phyloP scores from a whole-genome alignment of 768 basidiomycete species.

The Mycena amicta region DNA sequence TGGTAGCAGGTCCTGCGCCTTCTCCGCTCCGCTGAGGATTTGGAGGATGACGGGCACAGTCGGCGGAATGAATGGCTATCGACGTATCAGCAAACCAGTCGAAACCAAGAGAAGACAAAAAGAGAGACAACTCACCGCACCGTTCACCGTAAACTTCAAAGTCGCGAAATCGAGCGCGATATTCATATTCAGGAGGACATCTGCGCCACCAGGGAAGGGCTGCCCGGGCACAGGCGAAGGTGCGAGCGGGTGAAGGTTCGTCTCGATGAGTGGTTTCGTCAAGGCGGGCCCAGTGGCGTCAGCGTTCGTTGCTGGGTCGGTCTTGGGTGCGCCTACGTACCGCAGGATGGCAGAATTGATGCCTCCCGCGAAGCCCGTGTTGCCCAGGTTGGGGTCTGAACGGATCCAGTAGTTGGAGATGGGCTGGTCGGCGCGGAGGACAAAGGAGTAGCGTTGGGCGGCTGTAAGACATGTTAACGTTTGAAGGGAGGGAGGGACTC shows the following conservation, averaged over 20 bases:
- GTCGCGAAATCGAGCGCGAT: neutral
- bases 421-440: constrained; percentile 3
- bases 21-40: constrained; percentile 30
- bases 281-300: neutral
- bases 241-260: constrained; percentile 26
- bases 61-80: constrained; percentile 6
- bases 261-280: constrained; percentile 6
- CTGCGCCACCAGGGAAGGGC: constrained; percentile 32
- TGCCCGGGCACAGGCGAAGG: constrained; percentile 26
- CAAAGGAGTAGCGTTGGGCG: neutral
- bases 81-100: neutral
- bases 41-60: constrained; percentile 11
- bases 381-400: constrained; percentile 1
- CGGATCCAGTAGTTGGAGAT: constrained; percentile 19
- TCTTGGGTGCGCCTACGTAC: constrained; percentile 5
- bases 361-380: constrained; percentile 8
- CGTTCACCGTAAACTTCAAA: constrained; percentile 1
- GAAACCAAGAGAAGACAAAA: neutral
- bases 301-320: neutral
- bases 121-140: too few species aligned
- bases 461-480: neutral
- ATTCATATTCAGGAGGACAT: constrained; percentile 10
- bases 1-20: constrained; percentile 28
- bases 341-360: constrained; percentile 7
- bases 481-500: constrained; percentile 15